A percentile compares a stretch with the other conserved stretches of the same genome.
Conservation (phyloP, 306 rosid genomes). For the Lagenaria siceraria region DNA sequence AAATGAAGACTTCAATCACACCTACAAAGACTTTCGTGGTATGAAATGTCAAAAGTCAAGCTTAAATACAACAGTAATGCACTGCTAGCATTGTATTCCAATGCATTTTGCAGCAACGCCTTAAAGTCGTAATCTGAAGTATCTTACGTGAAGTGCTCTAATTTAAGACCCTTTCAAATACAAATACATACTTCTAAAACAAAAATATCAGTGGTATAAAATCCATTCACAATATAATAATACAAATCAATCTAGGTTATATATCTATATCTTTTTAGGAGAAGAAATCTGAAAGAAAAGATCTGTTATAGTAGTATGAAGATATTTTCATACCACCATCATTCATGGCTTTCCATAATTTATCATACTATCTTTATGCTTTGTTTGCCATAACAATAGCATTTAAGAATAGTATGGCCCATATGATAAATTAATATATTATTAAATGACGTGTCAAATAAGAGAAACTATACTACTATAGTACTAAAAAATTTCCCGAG, state of each 20-base stretch:
- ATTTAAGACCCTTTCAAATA: background rate
- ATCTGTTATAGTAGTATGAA: background rate
- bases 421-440: background rate
- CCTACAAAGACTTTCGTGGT: background rate
- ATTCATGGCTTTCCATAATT: background rate
- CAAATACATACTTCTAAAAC: background rate
- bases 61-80: background rate
- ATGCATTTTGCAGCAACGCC: background rate
- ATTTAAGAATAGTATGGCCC: background rate
- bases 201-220: background rate
- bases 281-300: background rate
- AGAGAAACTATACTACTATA: background rate
- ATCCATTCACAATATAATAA: background rate
- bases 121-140: background rate
- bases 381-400: background rate
- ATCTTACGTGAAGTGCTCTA: background rate
- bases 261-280: background rate
- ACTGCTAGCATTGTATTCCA: background rate
- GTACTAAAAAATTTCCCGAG: background rate
- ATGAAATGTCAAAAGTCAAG: background rate
- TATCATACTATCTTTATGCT: background rate
- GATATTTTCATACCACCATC: background rate
- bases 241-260: background rate
- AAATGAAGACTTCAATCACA: background rate
- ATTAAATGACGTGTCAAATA: background rate